phyloP scores from a whole-genome alignment of 306 rosid species.

The Trichosanthes cucumerina region DNA sequence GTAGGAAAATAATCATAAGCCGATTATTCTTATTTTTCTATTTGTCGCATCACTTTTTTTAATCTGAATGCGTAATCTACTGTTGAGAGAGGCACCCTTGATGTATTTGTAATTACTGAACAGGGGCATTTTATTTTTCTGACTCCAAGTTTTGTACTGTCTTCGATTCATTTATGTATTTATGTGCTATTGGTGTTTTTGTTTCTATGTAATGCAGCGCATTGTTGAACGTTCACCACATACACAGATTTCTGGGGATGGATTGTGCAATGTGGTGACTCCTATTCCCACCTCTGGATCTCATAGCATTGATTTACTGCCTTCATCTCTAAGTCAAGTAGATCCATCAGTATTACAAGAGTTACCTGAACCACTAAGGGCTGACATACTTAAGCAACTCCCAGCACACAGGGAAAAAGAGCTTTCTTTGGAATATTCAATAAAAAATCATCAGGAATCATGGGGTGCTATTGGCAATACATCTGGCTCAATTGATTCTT shows the following conservation, averaged over 20 bases:
- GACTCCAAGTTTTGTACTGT: background rate
- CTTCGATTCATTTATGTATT: background rate
- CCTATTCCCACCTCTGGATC: slow-evolving; percentile 22
- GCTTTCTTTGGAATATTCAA: slow-evolving; percentile 15
- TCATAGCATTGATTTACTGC: slow-evolving; percentile 52
- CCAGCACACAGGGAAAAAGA: slow-evolving; percentile 60
- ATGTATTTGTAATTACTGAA: background rate
- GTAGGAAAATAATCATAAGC: too few species aligned
- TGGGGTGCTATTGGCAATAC: slow-evolving; percentile 17
- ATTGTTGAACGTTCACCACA: slow-evolving; percentile 22
- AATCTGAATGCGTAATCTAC: background rate
- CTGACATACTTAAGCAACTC: slow-evolving; percentile 55
- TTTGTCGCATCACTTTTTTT: background rate
- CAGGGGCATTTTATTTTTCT: background rate
- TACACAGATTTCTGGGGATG: slow-evolving; percentile 28
- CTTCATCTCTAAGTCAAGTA: slow-evolving; percentile 81
- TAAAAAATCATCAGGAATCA: slow-evolving; percentile 21
- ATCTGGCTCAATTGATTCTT: slow-evolving; percentile 24
- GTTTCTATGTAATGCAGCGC: slow-evolving; percentile 27
- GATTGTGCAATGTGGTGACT: slow-evolving; percentile 15
- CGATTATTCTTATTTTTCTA: background rate
- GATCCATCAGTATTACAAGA: slow-evolving; percentile 63
- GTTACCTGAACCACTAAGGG: slow-evolving; percentile 67
- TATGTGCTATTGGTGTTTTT: background rate
- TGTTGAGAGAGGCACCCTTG: background rate